Evolutionary conservation across 2,329 filamentous ascomycete species (phyloP), one percentile per base, ranked within the genome.

Genomic region (Leptodontidium sp.): DNA sequence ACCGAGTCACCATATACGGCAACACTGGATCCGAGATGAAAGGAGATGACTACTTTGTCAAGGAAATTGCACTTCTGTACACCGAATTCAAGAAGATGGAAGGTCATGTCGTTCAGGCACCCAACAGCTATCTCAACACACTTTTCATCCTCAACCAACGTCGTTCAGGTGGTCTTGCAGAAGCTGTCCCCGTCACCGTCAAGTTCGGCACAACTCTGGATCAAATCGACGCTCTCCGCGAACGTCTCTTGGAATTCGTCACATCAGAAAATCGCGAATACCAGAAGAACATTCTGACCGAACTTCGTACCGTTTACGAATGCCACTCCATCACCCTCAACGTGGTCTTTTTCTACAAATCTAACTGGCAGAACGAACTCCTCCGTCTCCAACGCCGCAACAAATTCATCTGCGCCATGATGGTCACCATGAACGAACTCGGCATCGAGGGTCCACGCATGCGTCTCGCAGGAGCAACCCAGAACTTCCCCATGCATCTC

Each of bases 21-120:
- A 97, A 94, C 75, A 93, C 93, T 0, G 95, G 95, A 70, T 86
- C 90, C n/a, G 79, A 86, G 17, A 86, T 93, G 77, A 88, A 86
- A 45, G 94, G 94, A 57, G 95, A 98, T 75, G 95, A 98, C 76
- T 98, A 97, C 81, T 98, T 97, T 73, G 94, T 98, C 65, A 97
- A 97, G 65, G 93, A 97, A 77, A 97, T 98, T 66, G 92, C 93
- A 1, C 85, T 98, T 1, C 86, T 98, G 17, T 98, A 96, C 79
- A 98, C 95, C 15, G 95, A 98, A 77, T 98, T 98, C 84, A 98
- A 98, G 85, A 98, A 98, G 84, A 95, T 98, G 92, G 91, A 98
- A 80, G 95, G 95, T 1, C 94, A 98, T 75, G 91, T 98, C 29
- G 95, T 98, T 0, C 95, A 98, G 80, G 95, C 95, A 0, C 95